Conservation (phyloP, 2,329 filamentous ascomycete species). For the Aspergillus fijiensis region DNA sequence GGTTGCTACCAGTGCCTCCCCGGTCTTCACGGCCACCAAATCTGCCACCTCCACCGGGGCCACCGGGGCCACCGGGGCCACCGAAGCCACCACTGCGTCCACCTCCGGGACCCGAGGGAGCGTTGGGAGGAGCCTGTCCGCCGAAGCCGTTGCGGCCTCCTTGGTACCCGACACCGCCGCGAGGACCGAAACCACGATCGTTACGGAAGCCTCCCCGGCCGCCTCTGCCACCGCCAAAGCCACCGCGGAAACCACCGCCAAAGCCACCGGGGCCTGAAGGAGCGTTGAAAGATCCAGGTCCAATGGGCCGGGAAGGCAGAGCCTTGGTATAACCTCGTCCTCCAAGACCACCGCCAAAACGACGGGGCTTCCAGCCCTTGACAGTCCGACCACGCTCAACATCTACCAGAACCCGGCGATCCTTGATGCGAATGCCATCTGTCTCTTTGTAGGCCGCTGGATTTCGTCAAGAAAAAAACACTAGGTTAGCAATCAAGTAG, state of each 20-base stretch:
- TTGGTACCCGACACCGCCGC: conserved; percentile 58
- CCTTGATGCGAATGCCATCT: conserved; percentile 90
- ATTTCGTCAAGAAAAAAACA: conserved; percentile 38
- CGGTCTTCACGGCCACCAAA: conserved; percentile 56
- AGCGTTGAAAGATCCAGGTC: conserved; percentile 58
- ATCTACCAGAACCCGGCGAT: conserved; percentile 87
- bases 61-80: conserved; percentile 50
- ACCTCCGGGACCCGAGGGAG: conserved; percentile 55
- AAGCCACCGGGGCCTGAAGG: conserved; percentile 58
- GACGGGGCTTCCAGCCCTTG: conserved; percentile 86
- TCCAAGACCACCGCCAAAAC: conserved; percentile 87
- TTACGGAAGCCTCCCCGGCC: conserved; percentile 54
- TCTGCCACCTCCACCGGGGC: conserved; percentile 39
- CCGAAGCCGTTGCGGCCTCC: conserved; percentile 56
- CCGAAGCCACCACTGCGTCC: conserved; percentile 54
- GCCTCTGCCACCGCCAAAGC: conserved; percentile 52
- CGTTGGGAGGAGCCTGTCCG: conserved; percentile 50
- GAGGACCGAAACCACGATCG: conserved; percentile 50
- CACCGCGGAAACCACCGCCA: conserved; percentile 56
- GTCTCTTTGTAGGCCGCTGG: conserved; percentile 86
- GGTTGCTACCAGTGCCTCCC: conserved; percentile 71
- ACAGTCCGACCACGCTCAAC: conserved; percentile 95
- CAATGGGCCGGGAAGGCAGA: conserved; percentile 67
- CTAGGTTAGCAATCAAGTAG: conserved; percentile 37
- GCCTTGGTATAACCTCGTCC: conserved; percentile 90